These are phyloP conservation scores for Cladorrhinum sp. DNA, from an alignment of 2,329 filamentous ascomycete species.

Conservation along the genomic window DNA sequence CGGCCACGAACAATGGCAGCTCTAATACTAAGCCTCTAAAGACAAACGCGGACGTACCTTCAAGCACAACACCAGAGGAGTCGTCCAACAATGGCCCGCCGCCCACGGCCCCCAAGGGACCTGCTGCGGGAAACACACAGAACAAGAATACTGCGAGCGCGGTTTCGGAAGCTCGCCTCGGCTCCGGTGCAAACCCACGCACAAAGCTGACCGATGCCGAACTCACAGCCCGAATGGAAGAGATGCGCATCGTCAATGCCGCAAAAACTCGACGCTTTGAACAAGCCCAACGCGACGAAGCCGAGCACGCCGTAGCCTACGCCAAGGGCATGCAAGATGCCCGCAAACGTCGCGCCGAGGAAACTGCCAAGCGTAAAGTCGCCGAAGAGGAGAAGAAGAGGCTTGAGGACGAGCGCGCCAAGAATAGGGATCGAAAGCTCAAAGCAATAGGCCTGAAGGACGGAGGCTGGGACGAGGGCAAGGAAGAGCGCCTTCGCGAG, in stretches of 20 bases:
- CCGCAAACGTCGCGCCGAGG: slow-evolving; percentile 48
- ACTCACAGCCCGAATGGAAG: slow-evolving; percentile 57
- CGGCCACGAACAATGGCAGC: slow-evolving; percentile 12
- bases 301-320: slow-evolving; percentile 52
- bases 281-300: slow-evolving; percentile 55
- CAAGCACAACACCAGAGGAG: neutral
- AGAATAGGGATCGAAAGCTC: slow-evolving; percentile 59
- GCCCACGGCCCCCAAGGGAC: slow-evolving; percentile 6
- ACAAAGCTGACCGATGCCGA: slow-evolving; percentile 59
- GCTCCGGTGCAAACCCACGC: slow-evolving; percentile 57
- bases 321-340: slow-evolving; percentile 56
- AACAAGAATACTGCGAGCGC: slow-evolving; percentile 34
- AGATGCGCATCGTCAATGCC: slow-evolving; percentile 56
- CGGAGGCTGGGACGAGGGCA: slow-evolving; percentile 58
- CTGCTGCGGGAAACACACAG: slow-evolving; percentile 9
- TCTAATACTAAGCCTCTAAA: neutral
- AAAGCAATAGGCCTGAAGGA: slow-evolving; percentile 55
- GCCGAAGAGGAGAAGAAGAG: slow-evolving; percentile 50
- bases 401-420: slow-evolving; percentile 58
- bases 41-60: neutral
- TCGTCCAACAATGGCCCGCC: neutral
- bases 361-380: slow-evolving; percentile 49
- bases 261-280: slow-evolving; percentile 60
- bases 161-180: slow-evolving; percentile 39
- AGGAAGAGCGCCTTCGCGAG: slow-evolving; percentile 42